These are phyloP conservation scores for Rhizopogon vulgaris DNA, from an alignment of 768 basidiomycete species.

Conservation along the genomic window DNA sequence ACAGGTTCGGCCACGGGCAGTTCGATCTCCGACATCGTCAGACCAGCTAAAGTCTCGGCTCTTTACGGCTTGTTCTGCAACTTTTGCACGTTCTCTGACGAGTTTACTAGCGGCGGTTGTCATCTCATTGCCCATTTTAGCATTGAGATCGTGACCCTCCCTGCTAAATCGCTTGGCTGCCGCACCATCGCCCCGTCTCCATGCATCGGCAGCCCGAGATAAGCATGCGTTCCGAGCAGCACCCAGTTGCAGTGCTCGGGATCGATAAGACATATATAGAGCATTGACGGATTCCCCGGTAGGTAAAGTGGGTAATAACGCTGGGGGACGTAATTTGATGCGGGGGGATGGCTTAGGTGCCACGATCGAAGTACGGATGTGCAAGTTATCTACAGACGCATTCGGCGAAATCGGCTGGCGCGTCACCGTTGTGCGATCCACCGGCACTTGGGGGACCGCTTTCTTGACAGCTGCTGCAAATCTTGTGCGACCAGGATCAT, in stretches of 20 bases:
- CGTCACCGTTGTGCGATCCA: slow-evolving; percentile 37
- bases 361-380: slow-evolving; percentile 63
- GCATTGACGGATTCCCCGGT: slow-evolving; percentile 77
- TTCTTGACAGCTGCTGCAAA: slow-evolving; percentile 92
- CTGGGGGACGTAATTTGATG: slow-evolving; percentile 75
- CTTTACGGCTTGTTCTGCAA: slow-evolving; percentile 73
- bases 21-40: slow-evolving; percentile 79
- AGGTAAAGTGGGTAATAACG: slow-evolving; percentile 79
- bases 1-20: slow-evolving; percentile 62
- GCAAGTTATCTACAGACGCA: slow-evolving; percentile 50
- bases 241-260: slow-evolving; percentile 85
- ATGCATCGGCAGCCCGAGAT: slow-evolving; percentile 92
- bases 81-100: slow-evolving; percentile 72
- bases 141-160: slow-evolving; percentile 91
- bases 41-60: slow-evolving; percentile 67
- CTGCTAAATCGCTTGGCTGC: slow-evolving; percentile 91
- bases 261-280: slow-evolving; percentile 86
- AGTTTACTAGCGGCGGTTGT: slow-evolving; percentile 77
- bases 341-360: slow-evolving; percentile 81
- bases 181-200: slow-evolving; percentile 92
- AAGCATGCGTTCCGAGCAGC: slow-evolving; percentile 92
- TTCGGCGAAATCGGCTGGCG: slow-evolving; percentile 49
- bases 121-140: slow-evolving; percentile 86
- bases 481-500: slow-evolving; percentile 83
- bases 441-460: slow-evolving; percentile 23